These are phyloP conservation scores for Fomitopsis pulvina DNA, from an alignment of 768 basidiomycete species.

Conservation along the genomic window DNA sequence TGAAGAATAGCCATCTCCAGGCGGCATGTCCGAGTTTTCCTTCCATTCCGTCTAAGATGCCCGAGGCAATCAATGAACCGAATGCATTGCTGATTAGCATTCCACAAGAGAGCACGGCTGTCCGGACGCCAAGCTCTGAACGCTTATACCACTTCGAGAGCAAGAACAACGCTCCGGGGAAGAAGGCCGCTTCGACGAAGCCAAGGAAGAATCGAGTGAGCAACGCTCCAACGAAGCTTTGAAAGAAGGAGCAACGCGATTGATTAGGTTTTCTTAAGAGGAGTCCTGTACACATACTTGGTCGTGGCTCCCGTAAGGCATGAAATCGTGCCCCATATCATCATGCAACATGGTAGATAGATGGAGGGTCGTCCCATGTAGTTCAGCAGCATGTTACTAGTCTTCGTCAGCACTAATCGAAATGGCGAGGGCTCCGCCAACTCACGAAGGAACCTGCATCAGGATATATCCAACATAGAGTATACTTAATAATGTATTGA, in stretches of 20 bases:
- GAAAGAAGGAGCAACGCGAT: no score
- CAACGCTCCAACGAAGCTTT: constrained; percentile 53
- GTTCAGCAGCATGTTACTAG: constrained; percentile 66
- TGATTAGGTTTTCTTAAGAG: constrained; percentile 8
- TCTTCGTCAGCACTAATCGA: no score
- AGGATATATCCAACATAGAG: constrained; percentile 69
- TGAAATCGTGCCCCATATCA: constrained; percentile 56
- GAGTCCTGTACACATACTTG: neutral
- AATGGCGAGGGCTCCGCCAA: constrained; percentile 1
- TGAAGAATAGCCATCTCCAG: constrained; percentile 77
- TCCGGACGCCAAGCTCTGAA: constrained; percentile 62
- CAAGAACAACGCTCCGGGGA: constrained; percentile 60
- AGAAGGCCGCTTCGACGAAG: constrained; percentile 52
- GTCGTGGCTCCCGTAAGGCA: constrained; percentile 27
- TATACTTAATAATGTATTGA: constrained; percentile 60
- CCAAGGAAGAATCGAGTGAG: constrained; percentile 73
- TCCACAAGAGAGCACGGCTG: constrained; percentile 64
- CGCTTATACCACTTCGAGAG: constrained; percentile 71
- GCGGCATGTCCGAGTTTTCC: constrained; percentile 60
- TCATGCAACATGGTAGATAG: constrained; percentile 63
- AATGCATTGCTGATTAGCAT: constrained; percentile 78
- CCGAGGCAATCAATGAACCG: constrained; percentile 71
- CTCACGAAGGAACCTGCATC: constrained; percentile 76
- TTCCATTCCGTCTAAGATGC: constrained; percentile 67
- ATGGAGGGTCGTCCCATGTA: constrained; percentile 61